These are phyloP conservation scores for Ophiostoma australiae DNA, from an alignment of 2,329 filamentous ascomycete genomes.

Conservation along the genomic window DNA sequence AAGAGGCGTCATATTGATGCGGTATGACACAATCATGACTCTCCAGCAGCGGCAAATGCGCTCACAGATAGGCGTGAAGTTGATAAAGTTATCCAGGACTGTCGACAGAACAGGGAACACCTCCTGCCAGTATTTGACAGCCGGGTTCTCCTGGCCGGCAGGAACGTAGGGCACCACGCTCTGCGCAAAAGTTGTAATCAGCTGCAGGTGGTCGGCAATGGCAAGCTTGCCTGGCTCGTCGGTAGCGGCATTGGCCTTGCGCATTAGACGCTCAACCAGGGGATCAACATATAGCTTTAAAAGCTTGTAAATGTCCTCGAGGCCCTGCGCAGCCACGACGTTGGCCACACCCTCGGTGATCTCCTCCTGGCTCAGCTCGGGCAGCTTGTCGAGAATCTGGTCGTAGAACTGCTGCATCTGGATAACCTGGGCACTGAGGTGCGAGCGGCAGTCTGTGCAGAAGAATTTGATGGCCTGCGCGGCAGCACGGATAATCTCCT, in stretches of 20 bases:
- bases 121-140: slow-evolving; percentile 93
- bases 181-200: slow-evolving; percentile 88
- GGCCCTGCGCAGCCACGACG: slow-evolving; percentile 81
- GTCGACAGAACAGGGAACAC: slow-evolving; percentile 83
- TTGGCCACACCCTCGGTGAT: slow-evolving; percentile 92
- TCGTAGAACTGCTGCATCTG: slow-evolving; percentile 92
- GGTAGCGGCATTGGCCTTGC: slow-evolving; percentile 77
- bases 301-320: slow-evolving; percentile 72
- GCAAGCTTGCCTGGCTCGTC: slow-evolving; percentile 79
- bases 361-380: slow-evolving; percentile 84
- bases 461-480: slow-evolving; percentile 96
- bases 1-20: slow-evolving; percentile 79
- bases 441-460: slow-evolving; percentile 86
- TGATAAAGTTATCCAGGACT: slow-evolving; percentile 80
- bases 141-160: slow-evolving; percentile 71
- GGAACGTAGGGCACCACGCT: slow-evolving; percentile 68
- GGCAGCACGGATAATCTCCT: slow-evolving; percentile 85
- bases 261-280: slow-evolving; percentile 77
- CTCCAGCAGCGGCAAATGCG: slow-evolving; percentile 93
- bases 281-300: slow-evolving; percentile 93
- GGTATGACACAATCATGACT: slow-evolving; percentile 93
- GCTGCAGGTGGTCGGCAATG: slow-evolving; percentile 85
- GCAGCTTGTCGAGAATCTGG: slow-evolving; percentile 78
- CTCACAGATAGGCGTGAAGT: slow-evolving; percentile 85
- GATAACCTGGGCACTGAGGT: slow-evolving; percentile 75